Conservation (phyloP, 306 rosid species). For the Leucaena leucocephala region DNA sequence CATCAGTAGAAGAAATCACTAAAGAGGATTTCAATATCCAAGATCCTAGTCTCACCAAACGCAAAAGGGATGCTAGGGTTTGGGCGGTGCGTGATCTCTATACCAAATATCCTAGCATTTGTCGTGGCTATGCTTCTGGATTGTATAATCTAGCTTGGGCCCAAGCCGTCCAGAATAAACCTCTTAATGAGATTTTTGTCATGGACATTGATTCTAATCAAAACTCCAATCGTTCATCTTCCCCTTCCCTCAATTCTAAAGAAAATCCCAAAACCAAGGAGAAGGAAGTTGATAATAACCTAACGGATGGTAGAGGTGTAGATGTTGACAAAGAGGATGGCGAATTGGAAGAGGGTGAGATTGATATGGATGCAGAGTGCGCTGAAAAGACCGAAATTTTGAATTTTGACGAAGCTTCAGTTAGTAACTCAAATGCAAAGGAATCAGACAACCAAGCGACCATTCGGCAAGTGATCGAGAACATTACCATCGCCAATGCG, state of each 20-base stretch:
- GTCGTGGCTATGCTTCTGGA: constrained; percentile 67
- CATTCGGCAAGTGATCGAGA: constrained; percentile 52
- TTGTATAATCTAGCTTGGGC: constrained; percentile 94
- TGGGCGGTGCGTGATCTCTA: constrained; percentile 78
- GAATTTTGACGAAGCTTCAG: constrained; percentile 31
- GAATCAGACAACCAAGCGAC: constrained; percentile 43
- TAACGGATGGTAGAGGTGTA: constrained; percentile 42
- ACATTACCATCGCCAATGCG: constrained; percentile 57
- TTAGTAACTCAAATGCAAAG: constrained; percentile 30
- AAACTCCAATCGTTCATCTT: constrained; percentile 19
- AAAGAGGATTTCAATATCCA: constrained; percentile 81
- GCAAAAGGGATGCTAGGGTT: constrained; percentile 59
- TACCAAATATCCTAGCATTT: constrained; percentile 59
- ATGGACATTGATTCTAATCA: constrained; percentile 57
- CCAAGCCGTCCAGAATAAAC: constrained; percentile 91
- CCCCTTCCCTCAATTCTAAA: constrained; percentile 12
- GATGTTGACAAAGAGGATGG: constrained; percentile 84
- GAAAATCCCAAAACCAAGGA: constrained; percentile 7
- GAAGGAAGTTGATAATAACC: constrained; percentile 39
- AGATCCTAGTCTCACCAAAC: constrained; percentile 49
- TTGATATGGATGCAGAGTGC: constrained; percentile 76
- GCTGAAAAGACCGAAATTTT: constrained; percentile 24
- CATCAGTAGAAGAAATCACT: constrained; percentile 90
- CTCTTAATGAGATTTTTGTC: constrained; percentile 70
- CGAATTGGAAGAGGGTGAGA: constrained; percentile 99